Conservation (phyloP, 805 yeast genomes). For the Metschnikowia cubensis region DNA sequence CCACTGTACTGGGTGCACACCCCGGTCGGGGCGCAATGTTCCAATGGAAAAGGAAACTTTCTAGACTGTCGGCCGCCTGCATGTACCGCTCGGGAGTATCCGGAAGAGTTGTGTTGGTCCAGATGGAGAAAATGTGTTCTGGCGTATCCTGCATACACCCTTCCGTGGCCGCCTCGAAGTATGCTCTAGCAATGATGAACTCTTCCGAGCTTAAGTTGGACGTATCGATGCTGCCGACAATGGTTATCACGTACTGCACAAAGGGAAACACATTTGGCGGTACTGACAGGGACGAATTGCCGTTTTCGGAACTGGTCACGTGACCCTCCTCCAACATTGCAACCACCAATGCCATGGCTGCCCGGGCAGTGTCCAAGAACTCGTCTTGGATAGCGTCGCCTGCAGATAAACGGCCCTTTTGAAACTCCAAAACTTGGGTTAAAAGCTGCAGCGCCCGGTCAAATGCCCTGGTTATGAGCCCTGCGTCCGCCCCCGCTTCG, state of each 20-base stretch:
- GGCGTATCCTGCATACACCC: slow-evolving; percentile 15
- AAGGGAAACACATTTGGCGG: slow-evolving; percentile 13
- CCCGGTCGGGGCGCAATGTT: slow-evolving; percentile 14
- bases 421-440: slow-evolving; percentile 23
- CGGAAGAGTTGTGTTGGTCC: slow-evolving; percentile 31
- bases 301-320: too few species aligned
- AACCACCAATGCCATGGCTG: slow-evolving; percentile 27
- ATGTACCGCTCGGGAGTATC: slow-evolving; percentile 35
- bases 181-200: slow-evolving; percentile 23
- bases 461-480: neutral
- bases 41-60: slow-evolving; percentile 39
- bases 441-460: slow-evolving; percentile 19
- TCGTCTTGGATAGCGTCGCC: slow-evolving; percentile 24
- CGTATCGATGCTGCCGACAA: neutral
- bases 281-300: too few species aligned
- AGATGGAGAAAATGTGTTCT: slow-evolving; percentile 21
- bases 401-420: slow-evolving; percentile 24
- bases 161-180: slow-evolving; percentile 7
- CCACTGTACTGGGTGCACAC: slow-evolving; percentile 4
- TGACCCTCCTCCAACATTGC: slow-evolving; percentile 25
- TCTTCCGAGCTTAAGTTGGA: neutral
- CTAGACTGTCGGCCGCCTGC: slow-evolving; percentile 42
- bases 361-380: slow-evolving; percentile 30
- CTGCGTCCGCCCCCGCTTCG: slow-evolving; percentile 32
- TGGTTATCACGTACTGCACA: slow-evolving; percentile 5